phyloP scores from a whole-genome alignment of 2,329 filamentous ascomycete species.

The Diatrype stigma region DNA sequence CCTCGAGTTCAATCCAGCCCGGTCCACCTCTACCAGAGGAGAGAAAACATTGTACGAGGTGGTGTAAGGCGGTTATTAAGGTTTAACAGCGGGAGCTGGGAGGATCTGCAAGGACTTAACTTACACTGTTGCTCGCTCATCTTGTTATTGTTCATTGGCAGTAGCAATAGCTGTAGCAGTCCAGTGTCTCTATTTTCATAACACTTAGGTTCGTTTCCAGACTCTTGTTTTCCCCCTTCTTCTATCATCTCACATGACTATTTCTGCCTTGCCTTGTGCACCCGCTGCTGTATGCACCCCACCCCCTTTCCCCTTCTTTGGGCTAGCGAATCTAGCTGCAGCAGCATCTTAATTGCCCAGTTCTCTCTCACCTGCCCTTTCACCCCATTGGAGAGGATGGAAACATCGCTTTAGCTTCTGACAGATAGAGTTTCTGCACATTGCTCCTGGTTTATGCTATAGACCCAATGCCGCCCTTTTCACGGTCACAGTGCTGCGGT shows the following conservation, averaged over 20 bases:
- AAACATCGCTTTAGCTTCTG: background rate
- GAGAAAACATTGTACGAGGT: too few species aligned
- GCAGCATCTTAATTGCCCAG: slow-evolving; percentile 1
- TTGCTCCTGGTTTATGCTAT: background rate
- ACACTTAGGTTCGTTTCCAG: background rate
- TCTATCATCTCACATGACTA: background rate
- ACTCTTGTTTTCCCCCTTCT: background rate
- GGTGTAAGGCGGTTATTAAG: too few species aligned
- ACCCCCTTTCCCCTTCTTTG: slow-evolving; percentile 7
- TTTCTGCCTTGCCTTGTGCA: slow-evolving; percentile 15
- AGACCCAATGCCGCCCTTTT: background rate
- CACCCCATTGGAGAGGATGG: background rate
- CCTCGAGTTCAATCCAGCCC: too few species aligned
- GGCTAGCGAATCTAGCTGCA: slow-evolving; percentile 1
- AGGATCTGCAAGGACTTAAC: background rate
- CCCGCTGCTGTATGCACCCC: slow-evolving; percentile 19
- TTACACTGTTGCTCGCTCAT: background rate
- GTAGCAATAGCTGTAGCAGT: background rate
- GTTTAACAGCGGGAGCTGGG: too few species aligned
- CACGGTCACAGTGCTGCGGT: background rate
- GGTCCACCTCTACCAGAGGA: too few species aligned
- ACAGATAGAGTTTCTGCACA: background rate
- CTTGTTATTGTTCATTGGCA: background rate
- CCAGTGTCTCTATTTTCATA: too few species aligned
- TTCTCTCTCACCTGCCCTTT: background rate